Base-by-base conservation (phyloP, 176 grass and related monocot genomes). In the Areca catechu region DNA sequence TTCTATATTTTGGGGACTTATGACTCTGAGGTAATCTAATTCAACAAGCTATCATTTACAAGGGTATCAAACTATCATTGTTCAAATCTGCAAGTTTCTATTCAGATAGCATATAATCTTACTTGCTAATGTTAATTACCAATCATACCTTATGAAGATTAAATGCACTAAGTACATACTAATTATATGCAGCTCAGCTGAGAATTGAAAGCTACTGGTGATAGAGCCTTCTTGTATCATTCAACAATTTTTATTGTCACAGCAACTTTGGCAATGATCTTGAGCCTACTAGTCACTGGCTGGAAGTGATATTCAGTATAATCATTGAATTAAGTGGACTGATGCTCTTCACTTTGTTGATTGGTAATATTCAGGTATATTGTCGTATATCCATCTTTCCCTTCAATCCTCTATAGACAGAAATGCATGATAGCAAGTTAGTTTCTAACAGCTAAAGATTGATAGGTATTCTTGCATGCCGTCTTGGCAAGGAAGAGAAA, bases 271-370 rank as follows among this genome's bases (percentile, higher is more conserved):
- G 84, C n/a, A 98, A 98, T 74, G 82, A 98, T 76, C 87, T 98
- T 0, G 84, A 82, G 52, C 93, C 93, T 1, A 98, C 93, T 27
- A 98, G 87, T 60, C 83, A 98, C 25, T 84, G 84, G 60, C 54
- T 85, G n/a, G 93, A 98, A 74, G 93, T 98, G 57, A 67, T 98
- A 57, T 98, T 98, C 69, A 85, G 87, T 72, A 98, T 98, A 58
- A 75, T 88, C 3, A 85, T 77, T 23, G 84, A 83, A 10, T 72
- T 98, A 27, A 91, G 93, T 56, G 93, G 93, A 3, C 28, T 98
- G 63, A 98, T 98, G 93, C 87, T 98, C 65, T 98, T 98, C 87
- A 98, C 93, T 17, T 23, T 98, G n/a, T 69, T 98, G 70, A 98
- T 98, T 14, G 87, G 93, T 62, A 98, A 98, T 68, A 98, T 98